Conservation (phyloP, 495 filamentous ascomycete genomes). For the Neurospora sp. region DNA sequence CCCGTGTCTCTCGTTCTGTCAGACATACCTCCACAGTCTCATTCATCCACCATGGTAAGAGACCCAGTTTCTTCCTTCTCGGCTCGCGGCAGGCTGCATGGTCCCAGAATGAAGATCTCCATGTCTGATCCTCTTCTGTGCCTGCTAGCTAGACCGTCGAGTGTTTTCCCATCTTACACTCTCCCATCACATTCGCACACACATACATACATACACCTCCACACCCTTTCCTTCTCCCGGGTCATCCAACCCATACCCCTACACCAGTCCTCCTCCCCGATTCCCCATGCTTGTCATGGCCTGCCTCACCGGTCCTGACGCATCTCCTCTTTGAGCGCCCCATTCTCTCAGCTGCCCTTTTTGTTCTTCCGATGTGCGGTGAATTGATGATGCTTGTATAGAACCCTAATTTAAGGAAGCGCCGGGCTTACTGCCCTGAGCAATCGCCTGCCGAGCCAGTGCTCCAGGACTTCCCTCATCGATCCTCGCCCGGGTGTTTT, state of each 20-base stretch:
- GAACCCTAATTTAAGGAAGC: constrained; percentile 40
- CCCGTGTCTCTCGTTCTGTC: constrained; percentile 19
- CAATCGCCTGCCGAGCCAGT: constrained; percentile 29
- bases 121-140: constrained; percentile 7
- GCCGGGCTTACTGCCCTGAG: constrained; percentile 35
- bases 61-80: constrained; percentile 9
- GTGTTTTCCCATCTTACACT: constrained; percentile 1
- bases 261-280: constrained; percentile 20
- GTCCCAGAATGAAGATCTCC: constrained; percentile 9
- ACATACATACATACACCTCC: background rate
- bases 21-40: background rate
- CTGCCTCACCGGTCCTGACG: constrained; percentile 21
- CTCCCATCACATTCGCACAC: constrained; percentile 5
- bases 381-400: constrained; percentile 38
- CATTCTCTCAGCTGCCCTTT: constrained; percentile 10
- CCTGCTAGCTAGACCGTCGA: constrained; percentile 7
- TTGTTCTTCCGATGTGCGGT: constrained; percentile 24
- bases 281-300: constrained; percentile 9
- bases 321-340: constrained; percentile 7
- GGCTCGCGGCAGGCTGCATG: constrained; percentile 26
- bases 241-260: constrained; percentile 21
- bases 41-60: constrained; percentile 35
- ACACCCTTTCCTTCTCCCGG: constrained; percentile 6
- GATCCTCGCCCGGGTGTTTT: constrained; percentile 17
- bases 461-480: constrained; percentile 23